Conservation (phyloP, 2,329 filamentous ascomycete species). For the Akanthomyces muscarius region DNA sequence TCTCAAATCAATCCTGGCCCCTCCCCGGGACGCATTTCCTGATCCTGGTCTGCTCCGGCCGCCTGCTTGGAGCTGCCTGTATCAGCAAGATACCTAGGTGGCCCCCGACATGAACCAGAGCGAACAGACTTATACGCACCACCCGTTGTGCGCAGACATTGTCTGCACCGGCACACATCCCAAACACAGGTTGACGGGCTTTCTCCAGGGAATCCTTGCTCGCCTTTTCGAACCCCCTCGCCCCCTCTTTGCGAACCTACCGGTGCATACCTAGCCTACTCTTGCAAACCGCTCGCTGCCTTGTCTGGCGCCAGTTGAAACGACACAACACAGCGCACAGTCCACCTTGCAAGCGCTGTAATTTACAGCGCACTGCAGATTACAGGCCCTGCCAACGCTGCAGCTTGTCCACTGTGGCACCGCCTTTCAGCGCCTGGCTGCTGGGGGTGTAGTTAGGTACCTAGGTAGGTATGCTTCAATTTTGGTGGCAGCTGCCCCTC, state of each 20-base stretch:
- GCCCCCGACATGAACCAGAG: no score
- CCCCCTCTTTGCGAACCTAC: not conserved
- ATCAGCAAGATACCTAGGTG: no score
- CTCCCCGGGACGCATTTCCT: no score
- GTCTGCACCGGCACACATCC: not conserved
- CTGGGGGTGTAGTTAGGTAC: no score
- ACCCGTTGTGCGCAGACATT: no score
- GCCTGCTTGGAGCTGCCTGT: no score
- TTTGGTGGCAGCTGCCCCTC: not conserved
- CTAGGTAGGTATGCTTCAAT: no score
- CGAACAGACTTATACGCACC: no score
- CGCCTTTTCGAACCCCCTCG: not conserved
- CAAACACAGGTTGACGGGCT: not conserved
- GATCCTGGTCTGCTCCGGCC: no score
- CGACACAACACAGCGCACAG: not conserved
- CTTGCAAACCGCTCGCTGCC: not conserved
- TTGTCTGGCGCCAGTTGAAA: conserved; percentile 4
- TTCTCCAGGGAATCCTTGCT: not conserved
- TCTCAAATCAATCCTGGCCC: no score
- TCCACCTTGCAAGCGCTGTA: not conserved
- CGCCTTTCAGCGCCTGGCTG: not conserved
- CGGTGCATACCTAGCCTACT: no score
- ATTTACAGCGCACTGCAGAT: not conserved
- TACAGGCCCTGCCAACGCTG: not conserved
- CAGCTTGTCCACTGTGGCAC: not conserved